These are phyloP conservation scores for Pyrenula aspistea DNA, from an alignment of 495 filamentous ascomycete species.

Conservation along the genomic window DNA sequence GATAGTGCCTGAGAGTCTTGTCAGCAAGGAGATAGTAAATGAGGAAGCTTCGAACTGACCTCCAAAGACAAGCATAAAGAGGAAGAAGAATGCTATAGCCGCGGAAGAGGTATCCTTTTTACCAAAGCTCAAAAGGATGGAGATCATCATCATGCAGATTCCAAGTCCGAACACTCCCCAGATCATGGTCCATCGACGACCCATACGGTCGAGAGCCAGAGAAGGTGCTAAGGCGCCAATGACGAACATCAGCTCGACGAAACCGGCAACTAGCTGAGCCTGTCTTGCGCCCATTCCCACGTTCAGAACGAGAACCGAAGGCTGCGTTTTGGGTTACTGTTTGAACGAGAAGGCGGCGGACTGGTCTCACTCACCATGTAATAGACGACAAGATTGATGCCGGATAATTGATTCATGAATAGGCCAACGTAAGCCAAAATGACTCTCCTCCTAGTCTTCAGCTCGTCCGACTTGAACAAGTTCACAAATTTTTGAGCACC, in stretches of 20 bases:
- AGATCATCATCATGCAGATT: constrained; percentile 39
- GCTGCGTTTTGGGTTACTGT: neutral
- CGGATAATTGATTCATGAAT: constrained; percentile 3
- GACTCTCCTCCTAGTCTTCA: neutral
- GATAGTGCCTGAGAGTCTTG: constrained; percentile 13
- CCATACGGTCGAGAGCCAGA: constrained; percentile 32
- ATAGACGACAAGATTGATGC: neutral
- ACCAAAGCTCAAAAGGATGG: constrained; percentile 30
- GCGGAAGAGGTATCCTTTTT: constrained; percentile 23
- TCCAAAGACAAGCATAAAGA: constrained; percentile 37
- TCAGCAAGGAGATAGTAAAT: neutral
- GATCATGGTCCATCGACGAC: constrained; percentile 48
- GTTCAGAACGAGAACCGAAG: neutral
- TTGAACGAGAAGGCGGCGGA: neutral
- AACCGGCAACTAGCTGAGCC: neutral
- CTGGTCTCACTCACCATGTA: neutral
- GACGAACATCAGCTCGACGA: neutral
- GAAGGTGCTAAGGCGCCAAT: constrained; percentile 19
- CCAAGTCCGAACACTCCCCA: constrained; percentile 35
- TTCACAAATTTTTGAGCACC: neutral
- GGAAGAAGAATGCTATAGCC: constrained; percentile 34
- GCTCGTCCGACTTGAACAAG: neutral
- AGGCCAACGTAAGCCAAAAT: neutral
- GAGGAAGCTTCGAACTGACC: constrained; percentile 1
- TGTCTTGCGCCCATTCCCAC: neutral